Conservation (phyloP, 83 land plant species). For the Diphasiastrum complanatum region DNA sequence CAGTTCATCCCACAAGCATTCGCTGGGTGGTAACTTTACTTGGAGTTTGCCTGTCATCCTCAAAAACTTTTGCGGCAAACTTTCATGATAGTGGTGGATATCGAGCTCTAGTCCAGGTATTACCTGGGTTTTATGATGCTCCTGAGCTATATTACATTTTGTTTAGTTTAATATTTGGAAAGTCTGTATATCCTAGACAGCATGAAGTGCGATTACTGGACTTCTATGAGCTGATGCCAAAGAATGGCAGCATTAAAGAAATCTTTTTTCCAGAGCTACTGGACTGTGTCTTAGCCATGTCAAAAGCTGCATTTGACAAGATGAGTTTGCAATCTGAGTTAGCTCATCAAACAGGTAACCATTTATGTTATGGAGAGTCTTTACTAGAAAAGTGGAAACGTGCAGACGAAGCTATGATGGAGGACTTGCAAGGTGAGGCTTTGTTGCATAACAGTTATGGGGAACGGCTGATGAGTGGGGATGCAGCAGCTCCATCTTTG, state of each 20-base stretch:
- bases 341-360: slow-evolving; percentile 69
- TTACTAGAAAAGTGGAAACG: slow-evolving; percentile 13
- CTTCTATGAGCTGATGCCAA: slow-evolving; percentile 84
- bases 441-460: slow-evolving; percentile 96
- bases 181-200: slow-evolving; percentile 87
- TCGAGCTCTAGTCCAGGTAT: slow-evolving; percentile 63
- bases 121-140: slow-evolving; percentile 87
- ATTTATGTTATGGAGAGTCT: slow-evolving; percentile 48
- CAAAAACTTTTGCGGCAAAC: slow-evolving; percentile 68
- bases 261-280: slow-evolving; percentile 76
- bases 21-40: slow-evolving; percentile 97
- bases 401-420: slow-evolving; percentile 36
- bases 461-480: slow-evolving; percentile 95
- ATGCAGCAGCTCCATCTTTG: slow-evolving; percentile 93
- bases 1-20: slow-evolving; percentile 97
- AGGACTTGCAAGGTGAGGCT: slow-evolving; percentile 92
- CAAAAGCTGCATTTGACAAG: slow-evolving; percentile 82
- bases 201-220: slow-evolving; percentile 97
- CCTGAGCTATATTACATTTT: slow-evolving; percentile 87
- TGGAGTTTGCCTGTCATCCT: slow-evolving; percentile 86
- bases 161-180: slow-evolving; percentile 81
- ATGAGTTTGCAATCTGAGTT: slow-evolving; percentile 57
- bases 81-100: slow-evolving; percentile 81
- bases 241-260: slow-evolving; percentile 63
- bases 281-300: slow-evolving; percentile 86